phyloP scores from a whole-genome alignment of 306 rosid genomes.

The Sechiopsis laciniata region DNA sequence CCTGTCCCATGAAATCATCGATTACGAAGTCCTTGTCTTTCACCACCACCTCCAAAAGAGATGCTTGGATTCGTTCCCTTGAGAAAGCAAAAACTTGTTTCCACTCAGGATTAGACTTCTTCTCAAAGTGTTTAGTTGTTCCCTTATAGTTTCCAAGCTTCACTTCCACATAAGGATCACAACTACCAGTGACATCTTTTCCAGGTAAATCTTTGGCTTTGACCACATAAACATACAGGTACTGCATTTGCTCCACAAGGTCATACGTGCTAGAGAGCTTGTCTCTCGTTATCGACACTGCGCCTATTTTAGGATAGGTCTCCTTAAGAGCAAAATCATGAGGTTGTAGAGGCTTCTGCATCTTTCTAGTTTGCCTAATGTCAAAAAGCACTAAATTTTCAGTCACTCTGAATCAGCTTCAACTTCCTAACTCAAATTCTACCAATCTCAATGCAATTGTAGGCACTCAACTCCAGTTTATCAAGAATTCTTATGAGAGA shows the following conservation, averaged over 20 bases:
- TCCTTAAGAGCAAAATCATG: conserved; percentile 74
- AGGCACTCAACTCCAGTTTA: not conserved
- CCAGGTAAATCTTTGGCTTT: conserved; percentile 80
- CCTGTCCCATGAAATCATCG: conserved; percentile 70
- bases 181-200: conserved; percentile 43
- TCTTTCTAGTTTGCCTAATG: conserved; percentile 28
- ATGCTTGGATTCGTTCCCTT: conserved; percentile 3
- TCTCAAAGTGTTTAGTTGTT: too few relatives aligned
- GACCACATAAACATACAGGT: conserved; percentile 75
- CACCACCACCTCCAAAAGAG: conserved; percentile 64
- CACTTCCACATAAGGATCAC: too few relatives aligned
- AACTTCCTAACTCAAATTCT: conserved; percentile 8
- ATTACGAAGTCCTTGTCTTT: conserved; percentile 73
- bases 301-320: conserved; percentile 82
- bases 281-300: conserved; percentile 45
- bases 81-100: too few relatives aligned
- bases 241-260: conserved; percentile 86
- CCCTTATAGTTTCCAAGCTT: too few relatives aligned
- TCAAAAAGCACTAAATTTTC: conserved; percentile 18
- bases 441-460: not conserved
- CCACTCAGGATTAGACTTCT: too few relatives aligned
- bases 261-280: conserved; percentile 86
- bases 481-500: not conserved
- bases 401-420: not conserved
- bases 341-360: conserved; percentile 68